Conservation (phyloP, 257 asterid genomes). For the Jaltomata sinuosa region DNA sequence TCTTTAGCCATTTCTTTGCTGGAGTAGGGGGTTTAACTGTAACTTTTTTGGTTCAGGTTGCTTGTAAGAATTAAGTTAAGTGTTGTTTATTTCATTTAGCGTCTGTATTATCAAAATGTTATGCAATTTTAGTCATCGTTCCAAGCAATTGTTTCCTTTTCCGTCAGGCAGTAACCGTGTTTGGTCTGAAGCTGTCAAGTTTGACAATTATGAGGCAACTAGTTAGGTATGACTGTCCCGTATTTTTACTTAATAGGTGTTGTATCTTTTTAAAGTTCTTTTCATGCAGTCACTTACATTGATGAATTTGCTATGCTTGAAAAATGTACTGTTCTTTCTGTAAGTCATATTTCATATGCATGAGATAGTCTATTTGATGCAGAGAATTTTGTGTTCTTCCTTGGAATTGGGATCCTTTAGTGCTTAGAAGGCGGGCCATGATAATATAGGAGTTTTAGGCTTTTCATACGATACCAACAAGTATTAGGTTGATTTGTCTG, state of each 20-base stretch:
- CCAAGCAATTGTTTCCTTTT: background rate
- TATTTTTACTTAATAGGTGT: background rate
- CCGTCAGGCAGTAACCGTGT: conserved; percentile 48
- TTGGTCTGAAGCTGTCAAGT: conserved; percentile 87
- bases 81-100: background rate
- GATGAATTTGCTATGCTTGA: background rate
- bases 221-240: conserved; percentile 44
- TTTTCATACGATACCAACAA: background rate
- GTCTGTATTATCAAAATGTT: background rate
- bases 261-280: background rate
- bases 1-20: background rate
- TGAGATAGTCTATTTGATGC: background rate
- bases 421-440: background rate
- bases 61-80: background rate
- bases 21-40: background rate
- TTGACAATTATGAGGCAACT: conserved; percentile 73
- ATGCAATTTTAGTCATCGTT: background rate
- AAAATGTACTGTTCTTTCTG: background rate
- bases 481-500: background rate
- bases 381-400: background rate
- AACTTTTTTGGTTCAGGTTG: background rate
- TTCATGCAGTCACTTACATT: background rate
- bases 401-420: background rate
- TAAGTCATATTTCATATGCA: background rate
- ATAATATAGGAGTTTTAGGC: background rate